Conservation (phyloP, 2,329 filamentous ascomycete genomes). For the Neopestalotiopsis sp. region DNA sequence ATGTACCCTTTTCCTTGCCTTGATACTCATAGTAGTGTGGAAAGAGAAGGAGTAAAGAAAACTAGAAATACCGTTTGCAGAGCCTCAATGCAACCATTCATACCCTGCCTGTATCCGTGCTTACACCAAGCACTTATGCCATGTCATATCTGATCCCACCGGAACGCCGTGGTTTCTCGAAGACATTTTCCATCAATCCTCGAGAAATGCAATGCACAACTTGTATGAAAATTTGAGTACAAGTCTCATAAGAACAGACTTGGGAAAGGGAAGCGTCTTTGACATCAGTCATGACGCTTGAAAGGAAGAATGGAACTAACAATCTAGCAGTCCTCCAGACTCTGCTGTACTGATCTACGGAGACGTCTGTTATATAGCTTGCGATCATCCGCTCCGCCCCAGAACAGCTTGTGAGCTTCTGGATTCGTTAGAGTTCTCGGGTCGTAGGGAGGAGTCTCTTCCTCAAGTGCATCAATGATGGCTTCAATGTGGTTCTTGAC, state of each 20-base stretch:
- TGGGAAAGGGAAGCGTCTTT: not conserved
- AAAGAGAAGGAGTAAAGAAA: not conserved
- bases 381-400: conserved; percentile 79
- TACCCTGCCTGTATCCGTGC: not conserved
- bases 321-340: conserved; percentile 57
- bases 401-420: conserved; percentile 85
- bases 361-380: conserved; percentile 85
- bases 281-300: not conserved
- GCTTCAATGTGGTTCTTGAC: conserved; percentile 83
- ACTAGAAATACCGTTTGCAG: not conserved
- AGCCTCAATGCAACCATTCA: not conserved
- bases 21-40: not conserved
- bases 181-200: not conserved
- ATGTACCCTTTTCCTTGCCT: not conserved
- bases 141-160: not conserved
- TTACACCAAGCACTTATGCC: conserved; percentile 7
- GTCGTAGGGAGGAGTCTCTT: conserved; percentile 87
- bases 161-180: conserved; percentile 4
- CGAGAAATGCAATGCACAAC: not conserved
- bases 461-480: conserved; percentile 82
- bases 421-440: conserved; percentile 86
- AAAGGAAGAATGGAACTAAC: not conserved
- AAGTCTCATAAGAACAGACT: not conserved
- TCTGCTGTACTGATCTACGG: conserved; percentile 75
- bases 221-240: not conserved